Base-by-base conservation (phyloP, 2,329 filamentous ascomycete genomes). In the Colletotrichum orchidophilum region DNA sequence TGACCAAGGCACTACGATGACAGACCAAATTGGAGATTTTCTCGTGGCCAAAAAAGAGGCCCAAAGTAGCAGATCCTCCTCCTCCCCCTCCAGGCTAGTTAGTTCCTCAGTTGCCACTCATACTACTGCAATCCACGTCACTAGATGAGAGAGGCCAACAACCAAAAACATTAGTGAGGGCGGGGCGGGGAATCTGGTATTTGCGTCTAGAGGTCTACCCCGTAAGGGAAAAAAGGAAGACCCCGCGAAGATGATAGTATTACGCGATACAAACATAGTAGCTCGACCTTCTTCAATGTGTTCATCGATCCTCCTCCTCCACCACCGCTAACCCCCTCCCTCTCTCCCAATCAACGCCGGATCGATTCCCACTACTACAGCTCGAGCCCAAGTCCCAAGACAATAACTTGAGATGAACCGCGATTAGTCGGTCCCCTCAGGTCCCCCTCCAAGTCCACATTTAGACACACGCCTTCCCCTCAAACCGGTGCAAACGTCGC, bases 251-350 rank as follows among this genome's bases (percentile, higher is more conserved):
- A 42, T 63, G 46, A 11, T 9, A 27, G 31, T 27, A 63, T 53
- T 63, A 63, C 63, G 55, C 55, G 57, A 70, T 46, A n/a, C 24
- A 42, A 62, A 53, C 3, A 31, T 21, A 42, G 29, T 49, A 29
- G 27, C n/a, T 49, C 12, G 27, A 9, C 26, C 27, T n/a, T 18
- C 12, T 54, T 24, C 42, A 24, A 11, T 33, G 13, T 29, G n/a
- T 15, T 33, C n/a, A n/a, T 53, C 53, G 66, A 31, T 33, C 27
- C n/a, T 12, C 31, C n/a, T 24, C 61, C 52, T 13, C 53, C 54
- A 31, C 53, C 33, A 60, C 31, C 18, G 5, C 24, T 15, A n/a
- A 29, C 21, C 55, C 12, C 31, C 31, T 11, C 8, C 8, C 12
- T 11, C 8, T 33, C 31, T 33, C 8, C 31, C 31, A 33, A 33